A percentile compares a stretch with the other conserved stretches of the same genome.
phyloP scores from a whole-genome alignment of 306 rosid species.

The Vigna reflexopilosa region DNA sequence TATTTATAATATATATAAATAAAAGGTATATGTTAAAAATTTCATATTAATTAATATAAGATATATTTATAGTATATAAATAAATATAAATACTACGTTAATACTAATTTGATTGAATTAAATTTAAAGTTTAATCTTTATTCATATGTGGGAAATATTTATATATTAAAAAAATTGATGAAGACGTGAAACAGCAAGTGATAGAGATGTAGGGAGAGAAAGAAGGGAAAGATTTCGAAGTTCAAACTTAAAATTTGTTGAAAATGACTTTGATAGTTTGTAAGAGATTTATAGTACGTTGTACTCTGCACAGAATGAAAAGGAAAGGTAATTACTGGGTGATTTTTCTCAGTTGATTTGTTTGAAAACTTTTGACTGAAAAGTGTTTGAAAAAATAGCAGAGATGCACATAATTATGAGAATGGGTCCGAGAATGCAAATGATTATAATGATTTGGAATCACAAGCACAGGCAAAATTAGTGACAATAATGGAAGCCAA shows the following conservation, averaged over 20 bases:
- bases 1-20: no score
- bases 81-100: no score
- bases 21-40: no score
- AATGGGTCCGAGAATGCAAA: slow-evolving; percentile 23
- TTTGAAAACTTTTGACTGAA: slow-evolving; percentile 39
- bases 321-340: not conserved
- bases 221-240: not conserved
- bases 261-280: not conserved
- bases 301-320: not conserved
- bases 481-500: slow-evolving; percentile 40
- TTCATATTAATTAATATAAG: no score
- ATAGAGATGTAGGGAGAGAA: not conserved
- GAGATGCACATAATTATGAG: slow-evolving; percentile 37
- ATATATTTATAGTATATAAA: no score
- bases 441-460: slow-evolving; percentile 34
- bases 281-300: not conserved
- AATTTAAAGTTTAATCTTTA: not conserved
- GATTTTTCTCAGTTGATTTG: slow-evolving; percentile 7
- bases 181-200: not conserved
- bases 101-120: no score
- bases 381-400: slow-evolving; percentile 25
- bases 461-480: slow-evolving; percentile 42
- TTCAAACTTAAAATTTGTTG: not conserved
- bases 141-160: not conserved
- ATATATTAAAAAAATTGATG: no score